Evolutionary conservation across 805 yeast species (phyloP).

Genomic region (Wickerhamomyces alni): DNA sequence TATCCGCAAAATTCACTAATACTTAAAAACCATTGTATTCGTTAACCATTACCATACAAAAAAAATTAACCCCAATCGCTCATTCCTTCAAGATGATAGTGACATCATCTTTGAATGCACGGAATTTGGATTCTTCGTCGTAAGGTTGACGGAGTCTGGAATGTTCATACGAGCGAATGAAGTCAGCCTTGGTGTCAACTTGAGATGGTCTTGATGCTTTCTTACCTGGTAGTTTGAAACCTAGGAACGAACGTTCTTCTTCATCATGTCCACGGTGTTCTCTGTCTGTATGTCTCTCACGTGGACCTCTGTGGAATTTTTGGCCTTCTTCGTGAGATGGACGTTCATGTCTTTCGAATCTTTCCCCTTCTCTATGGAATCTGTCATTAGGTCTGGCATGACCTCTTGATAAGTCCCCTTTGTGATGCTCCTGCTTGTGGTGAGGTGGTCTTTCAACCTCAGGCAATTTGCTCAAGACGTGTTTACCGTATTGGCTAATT

Average conservation of each 20-base stretch:
- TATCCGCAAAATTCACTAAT: too few species aligned
- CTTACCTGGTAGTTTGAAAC: too few species aligned
- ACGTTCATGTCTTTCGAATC: not conserved
- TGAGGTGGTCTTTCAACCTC: not conserved
- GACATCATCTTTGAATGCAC: not conserved
- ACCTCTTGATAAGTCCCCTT: too few species aligned
- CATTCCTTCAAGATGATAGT: not conserved
- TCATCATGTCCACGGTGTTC: not conserved
- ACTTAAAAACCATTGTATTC: too few species aligned
- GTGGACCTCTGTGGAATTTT: not conserved
- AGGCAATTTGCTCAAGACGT: constrained; percentile 1
- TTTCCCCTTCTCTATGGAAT: not conserved
- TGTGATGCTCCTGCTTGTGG: too few species aligned
- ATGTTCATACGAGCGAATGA: not conserved
- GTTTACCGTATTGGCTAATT: constrained; percentile 3
- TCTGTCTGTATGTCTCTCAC: not conserved
- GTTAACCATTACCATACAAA: too few species aligned
- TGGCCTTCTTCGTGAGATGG: not conserved
- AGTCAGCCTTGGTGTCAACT: too few species aligned
- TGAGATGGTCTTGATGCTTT: too few species aligned
- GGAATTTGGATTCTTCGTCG: not conserved
- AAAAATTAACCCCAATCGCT: not conserved
- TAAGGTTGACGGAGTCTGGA: not conserved
- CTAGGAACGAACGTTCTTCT: not conserved
- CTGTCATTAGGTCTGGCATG: too few species aligned